Percentiles rank a stretch among this genome's conserved stretches.
phyloP scores from a whole-genome alignment of 176 grass and related monocot genomes.

The Eragrostis nindensis region DNA sequence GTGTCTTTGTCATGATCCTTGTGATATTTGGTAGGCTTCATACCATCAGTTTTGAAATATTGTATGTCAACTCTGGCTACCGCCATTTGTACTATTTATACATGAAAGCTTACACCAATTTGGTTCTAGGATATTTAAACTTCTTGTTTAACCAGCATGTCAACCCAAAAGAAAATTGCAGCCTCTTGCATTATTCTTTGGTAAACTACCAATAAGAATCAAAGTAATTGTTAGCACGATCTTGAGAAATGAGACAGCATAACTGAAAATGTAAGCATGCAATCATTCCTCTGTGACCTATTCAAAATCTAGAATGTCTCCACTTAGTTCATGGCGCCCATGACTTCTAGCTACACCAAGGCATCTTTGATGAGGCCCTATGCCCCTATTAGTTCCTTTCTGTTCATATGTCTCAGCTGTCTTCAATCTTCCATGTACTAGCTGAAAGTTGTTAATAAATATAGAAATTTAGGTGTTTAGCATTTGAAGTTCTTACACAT shows the following conservation, averaged over 20 bases:
- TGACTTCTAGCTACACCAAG: constrained; percentile 16
- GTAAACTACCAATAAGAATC: background rate
- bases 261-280: constrained; percentile 24
- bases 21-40: constrained; percentile 8
- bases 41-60: constrained; percentile 31
- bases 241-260: constrained; percentile 14
- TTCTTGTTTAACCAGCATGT: constrained; percentile 35
- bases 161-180: background rate
- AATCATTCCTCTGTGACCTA: constrained; percentile 40
- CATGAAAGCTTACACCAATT: background rate
- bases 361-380: constrained; percentile 21
- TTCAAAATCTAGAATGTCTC: constrained; percentile 32
- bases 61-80: background rate
- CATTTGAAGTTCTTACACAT: background rate
- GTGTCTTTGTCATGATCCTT: constrained; percentile 25
- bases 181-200: background rate
- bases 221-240: background rate
- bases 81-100: constrained; percentile 9
- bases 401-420: constrained; percentile 12
- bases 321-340: constrained; percentile 34
- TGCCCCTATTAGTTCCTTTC: constrained; percentile 17
- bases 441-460: background rate
- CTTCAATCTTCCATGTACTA: background rate
- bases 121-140: constrained; percentile 9
- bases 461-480: background rate